A percentile compares a stretch with the other conserved stretches of the same genome.
These are phyloP conservation scores for Kluyveromyces siamensis DNA, from an alignment of 805 yeast species.

Conservation along the genomic window DNA sequence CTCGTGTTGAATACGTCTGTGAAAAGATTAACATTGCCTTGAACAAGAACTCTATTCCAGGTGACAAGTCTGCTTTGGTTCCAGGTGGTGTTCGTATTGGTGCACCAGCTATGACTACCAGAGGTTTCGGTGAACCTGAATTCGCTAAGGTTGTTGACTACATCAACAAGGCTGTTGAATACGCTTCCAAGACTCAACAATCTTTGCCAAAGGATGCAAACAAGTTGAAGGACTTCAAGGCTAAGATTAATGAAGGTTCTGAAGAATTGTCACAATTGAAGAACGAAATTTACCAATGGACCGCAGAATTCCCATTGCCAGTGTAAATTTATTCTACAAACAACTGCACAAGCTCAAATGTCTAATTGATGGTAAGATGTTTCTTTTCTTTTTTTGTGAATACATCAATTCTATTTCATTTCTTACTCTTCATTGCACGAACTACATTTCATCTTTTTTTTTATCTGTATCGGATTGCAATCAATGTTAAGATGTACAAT, in stretches of 20 bases:
- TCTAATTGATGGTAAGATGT: not conserved
- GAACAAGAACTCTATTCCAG: constrained; percentile 96
- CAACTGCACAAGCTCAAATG: not conserved
- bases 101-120: constrained; percentile 97
- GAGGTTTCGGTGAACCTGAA: constrained; percentile 88
- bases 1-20: constrained; percentile 90
- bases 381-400: not conserved
- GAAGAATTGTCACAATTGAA: constrained; percentile 60
- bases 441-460: not conserved
- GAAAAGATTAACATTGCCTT: constrained; percentile 92
- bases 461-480: not conserved
- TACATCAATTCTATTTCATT: not conserved
- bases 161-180: constrained; percentile 70
- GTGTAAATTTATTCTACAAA: constrained; percentile 28
- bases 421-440: not conserved
- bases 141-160: constrained; percentile 71
- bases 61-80: constrained; percentile 91
- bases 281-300: constrained; percentile 82
- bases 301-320: constrained; percentile 72
- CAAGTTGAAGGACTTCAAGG: constrained; percentile 93
- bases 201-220: constrained; percentile 85
- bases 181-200: constrained; percentile 68
- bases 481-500: not conserved
- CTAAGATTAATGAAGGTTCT: constrained; percentile 61
- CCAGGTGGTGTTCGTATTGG: constrained; percentile 98